Percentiles rank a stretch among this genome's conserved stretches.
These are phyloP conservation scores for Acephala macrosclerotiorum DNA, from an alignment of 2,329 filamentous ascomycete species.

Conservation along the genomic window DNA sequence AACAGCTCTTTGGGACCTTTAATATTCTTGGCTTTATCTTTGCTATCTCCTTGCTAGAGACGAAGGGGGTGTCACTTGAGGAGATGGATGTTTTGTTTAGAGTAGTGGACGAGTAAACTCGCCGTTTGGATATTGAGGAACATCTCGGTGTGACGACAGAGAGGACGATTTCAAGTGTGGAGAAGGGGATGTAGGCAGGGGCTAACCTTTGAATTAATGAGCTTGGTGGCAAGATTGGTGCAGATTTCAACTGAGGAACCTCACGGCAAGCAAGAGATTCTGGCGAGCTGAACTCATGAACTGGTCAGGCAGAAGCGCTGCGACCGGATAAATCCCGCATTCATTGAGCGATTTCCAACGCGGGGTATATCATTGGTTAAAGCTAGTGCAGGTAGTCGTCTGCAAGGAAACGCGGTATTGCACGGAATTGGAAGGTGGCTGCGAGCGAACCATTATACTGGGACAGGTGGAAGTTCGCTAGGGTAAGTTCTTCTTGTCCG, in stretches of 20 bases:
- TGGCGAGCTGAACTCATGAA: background rate
- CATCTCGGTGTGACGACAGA: conserved; percentile 13
- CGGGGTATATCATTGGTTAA: background rate
- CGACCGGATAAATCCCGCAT: background rate
- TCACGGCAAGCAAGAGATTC: too few species aligned
- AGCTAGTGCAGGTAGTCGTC: background rate
- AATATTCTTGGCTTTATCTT: conserved; percentile 43
- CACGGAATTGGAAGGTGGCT: too few species aligned
- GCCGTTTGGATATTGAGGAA: conserved; percentile 29
- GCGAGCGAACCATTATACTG: too few species aligned
- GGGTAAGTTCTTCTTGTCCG: too few species aligned
- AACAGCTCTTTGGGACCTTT: conserved; percentile 12
- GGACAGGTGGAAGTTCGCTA: too few species aligned
- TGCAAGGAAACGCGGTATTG: too few species aligned
- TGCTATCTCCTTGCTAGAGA: conserved; percentile 61
- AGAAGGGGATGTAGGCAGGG: background rate
- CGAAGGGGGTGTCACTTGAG: conserved; percentile 72
- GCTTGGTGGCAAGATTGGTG: background rate
- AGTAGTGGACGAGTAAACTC: conserved; percentile 22
- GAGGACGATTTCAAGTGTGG: background rate
- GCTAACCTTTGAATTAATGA: background rate
- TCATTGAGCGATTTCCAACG: background rate
- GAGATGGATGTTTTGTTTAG: conserved; percentile 50
- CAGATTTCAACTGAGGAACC: background rate
- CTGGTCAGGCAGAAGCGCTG: background rate